Evolutionary conservation across 495 filamentous ascomycete species (phyloP).

Genomic region (Podospora tetraspora): DNA sequence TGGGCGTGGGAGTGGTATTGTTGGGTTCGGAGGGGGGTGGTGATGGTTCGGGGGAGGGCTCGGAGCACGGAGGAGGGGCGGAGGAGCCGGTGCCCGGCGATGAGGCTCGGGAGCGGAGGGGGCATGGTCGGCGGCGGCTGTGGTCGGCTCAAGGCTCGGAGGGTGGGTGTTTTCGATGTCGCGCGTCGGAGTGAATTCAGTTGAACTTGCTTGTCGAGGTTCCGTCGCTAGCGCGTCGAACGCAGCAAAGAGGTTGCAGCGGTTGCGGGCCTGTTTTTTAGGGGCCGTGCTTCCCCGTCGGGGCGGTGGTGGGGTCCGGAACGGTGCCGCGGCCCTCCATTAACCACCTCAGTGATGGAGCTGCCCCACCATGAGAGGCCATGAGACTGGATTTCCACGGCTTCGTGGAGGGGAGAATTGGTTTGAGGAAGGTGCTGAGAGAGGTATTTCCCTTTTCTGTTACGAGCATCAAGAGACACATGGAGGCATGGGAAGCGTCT

Average conservation of each 20-base stretch:
- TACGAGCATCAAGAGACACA: background rate
- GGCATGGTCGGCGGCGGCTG: background rate
- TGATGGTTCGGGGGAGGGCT: background rate
- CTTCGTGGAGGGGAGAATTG: background rate
- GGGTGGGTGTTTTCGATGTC: background rate
- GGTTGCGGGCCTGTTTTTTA: background rate
- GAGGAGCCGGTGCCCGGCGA: background rate
- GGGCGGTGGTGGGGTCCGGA: background rate
- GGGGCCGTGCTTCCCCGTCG: background rate
- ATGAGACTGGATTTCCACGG: background rate
- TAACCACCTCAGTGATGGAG: background rate
- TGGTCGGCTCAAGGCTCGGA: background rate
- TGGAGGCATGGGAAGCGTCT: background rate
- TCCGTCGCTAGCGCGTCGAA: background rate
- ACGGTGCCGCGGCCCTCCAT: background rate
- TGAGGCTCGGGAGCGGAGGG: background rate
- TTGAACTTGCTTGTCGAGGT: background rate
- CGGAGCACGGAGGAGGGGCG: background rate
- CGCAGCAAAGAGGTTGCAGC: background rate
- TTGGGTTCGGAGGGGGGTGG: background rate
- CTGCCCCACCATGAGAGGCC: background rate
- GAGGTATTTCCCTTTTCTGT: background rate
- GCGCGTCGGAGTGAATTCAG: background rate
- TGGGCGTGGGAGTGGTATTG: conserved; percentile 19
- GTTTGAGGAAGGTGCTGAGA: background rate